phyloP scores from a whole-genome alignment of 2,329 filamentous ascomycete species.

The Cytospora leucostoma region DNA sequence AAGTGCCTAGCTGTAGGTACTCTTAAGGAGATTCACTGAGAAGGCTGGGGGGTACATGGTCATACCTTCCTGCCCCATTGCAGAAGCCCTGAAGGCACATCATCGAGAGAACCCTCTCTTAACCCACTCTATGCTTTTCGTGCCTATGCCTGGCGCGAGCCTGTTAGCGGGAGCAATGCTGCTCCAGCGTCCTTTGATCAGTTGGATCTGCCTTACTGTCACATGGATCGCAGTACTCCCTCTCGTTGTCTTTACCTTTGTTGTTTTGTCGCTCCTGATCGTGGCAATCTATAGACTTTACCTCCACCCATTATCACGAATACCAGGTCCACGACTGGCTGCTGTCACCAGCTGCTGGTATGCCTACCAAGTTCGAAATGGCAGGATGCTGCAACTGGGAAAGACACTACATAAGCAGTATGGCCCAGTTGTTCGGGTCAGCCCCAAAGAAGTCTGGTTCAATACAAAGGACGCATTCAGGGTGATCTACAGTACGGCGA shows the following conservation, averaged over 20 bases:
- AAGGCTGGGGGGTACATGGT: background rate
- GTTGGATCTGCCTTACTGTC: background rate
- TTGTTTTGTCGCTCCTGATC: background rate
- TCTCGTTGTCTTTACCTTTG: background rate
- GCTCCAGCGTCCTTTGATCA: background rate
- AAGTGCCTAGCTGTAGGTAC: too few species aligned
- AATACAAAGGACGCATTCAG: conserved; percentile 50
- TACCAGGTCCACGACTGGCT: conserved; percentile 51
- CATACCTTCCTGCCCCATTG: too few species aligned
- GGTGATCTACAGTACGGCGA: conserved; percentile 47
- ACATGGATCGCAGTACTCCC: background rate
- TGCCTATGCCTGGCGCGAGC: too few species aligned
- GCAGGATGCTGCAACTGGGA: conserved; percentile 44
- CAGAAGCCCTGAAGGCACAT: too few species aligned
- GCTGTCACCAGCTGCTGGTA: conserved; percentile 52
- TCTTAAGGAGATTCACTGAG: background rate
- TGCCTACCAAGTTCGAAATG: conserved; percentile 47
- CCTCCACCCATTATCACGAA: conserved; percentile 46
- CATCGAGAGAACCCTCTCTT: background rate
- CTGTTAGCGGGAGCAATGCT: background rate
- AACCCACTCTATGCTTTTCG: too few species aligned
- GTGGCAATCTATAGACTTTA: conserved; percentile 40
- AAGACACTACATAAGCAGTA: conserved; percentile 48
- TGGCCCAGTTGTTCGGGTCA: conserved; percentile 54
- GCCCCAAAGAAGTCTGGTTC: conserved; percentile 57